Evolutionary conservation across 805 yeast species (phyloP).

Genomic region (Sugiyamaella smithiae): DNA sequence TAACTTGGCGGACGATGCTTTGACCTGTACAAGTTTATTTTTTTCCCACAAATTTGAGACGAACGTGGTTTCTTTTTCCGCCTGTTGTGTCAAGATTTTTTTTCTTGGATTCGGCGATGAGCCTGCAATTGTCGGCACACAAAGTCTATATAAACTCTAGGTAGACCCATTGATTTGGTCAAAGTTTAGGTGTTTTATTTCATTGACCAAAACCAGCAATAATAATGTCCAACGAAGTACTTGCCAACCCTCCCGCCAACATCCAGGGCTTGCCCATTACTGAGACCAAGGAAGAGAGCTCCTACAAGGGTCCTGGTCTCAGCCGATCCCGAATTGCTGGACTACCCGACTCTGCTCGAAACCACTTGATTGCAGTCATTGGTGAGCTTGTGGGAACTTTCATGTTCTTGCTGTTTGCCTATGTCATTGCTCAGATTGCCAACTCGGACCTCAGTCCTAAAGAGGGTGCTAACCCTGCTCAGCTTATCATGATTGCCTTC

Average conservation of each 20-base stretch:
- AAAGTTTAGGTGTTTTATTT: too few relatives aligned
- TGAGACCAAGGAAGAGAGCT: conserved; percentile 12
- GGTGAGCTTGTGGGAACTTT: conserved; percentile 89
- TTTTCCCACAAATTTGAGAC: too few relatives aligned
- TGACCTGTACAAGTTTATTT: too few relatives aligned
- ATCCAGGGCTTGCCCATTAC: conserved; percentile 15
- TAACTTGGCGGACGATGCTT: too few relatives aligned
- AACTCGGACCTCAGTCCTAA: conserved; percentile 46
- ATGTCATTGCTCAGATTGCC: conserved; percentile 79
- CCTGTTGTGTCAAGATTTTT: too few relatives aligned
- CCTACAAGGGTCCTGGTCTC: background rate
- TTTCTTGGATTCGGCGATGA: too few relatives aligned
- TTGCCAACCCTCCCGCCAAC: conserved; percentile 13
- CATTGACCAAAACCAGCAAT: background rate
- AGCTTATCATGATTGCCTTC: conserved; percentile 72
- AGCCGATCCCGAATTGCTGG: conserved; percentile 27
- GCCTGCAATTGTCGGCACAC: too few relatives aligned
- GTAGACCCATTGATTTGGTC: too few relatives aligned
- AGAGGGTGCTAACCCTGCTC: conserved; percentile 57
- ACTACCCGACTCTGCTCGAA: conserved; percentile 46
- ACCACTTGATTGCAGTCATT: conserved; percentile 63
- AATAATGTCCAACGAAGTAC: conserved; percentile 10
- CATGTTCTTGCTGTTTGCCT: conserved; percentile 78
- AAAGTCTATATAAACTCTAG: too few relatives aligned
- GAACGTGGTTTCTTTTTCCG: too few relatives aligned